phyloP scores from a whole-genome alignment of 768 basidiomycete species.

The Podaxis sp. region DNA sequence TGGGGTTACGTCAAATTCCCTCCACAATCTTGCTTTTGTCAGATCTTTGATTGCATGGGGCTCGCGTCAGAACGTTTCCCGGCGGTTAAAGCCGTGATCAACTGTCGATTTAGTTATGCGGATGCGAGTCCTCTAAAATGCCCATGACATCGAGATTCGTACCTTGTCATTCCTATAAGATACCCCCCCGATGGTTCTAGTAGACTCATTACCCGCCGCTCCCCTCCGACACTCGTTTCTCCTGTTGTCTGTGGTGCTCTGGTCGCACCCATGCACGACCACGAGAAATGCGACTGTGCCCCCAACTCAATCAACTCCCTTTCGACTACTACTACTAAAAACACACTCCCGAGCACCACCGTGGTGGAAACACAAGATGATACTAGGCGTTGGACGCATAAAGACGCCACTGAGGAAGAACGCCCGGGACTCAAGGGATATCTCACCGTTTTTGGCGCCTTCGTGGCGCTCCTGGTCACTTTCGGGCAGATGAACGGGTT shows the following conservation, averaged over 20 bases:
- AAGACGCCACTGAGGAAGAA: neutral
- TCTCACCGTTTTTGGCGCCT: conserved; percentile 59
- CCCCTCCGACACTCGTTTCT: neutral
- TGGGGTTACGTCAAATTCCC: neutral
- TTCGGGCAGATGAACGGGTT: conserved; percentile 73
- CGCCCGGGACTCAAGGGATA: conserved; percentile 25
- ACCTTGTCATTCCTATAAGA: conserved; percentile 9
- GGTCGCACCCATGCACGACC: conserved; percentile 5
- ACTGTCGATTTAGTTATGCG: conserved; percentile 2
- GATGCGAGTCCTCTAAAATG: neutral
- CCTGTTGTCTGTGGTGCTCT: neutral
- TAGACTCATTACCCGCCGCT: neutral
- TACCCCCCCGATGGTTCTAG: neutral
- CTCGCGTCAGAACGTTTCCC: neutral
- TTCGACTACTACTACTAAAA: neutral
- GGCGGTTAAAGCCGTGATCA: conserved; percentile 8
- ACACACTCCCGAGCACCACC: neutral
- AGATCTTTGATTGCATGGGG: conserved; percentile 3
- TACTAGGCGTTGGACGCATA: conserved; percentile 17
- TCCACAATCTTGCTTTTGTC: neutral
- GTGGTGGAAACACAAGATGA: neutral
- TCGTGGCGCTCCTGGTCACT: conserved; percentile 61
- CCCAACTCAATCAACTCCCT: neutral
- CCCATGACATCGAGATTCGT: conserved; percentile 6
- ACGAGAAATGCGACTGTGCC: neutral